phyloP scores from a whole-genome alignment of 169 alveolate species.

The Theileria orientalis region DNA sequence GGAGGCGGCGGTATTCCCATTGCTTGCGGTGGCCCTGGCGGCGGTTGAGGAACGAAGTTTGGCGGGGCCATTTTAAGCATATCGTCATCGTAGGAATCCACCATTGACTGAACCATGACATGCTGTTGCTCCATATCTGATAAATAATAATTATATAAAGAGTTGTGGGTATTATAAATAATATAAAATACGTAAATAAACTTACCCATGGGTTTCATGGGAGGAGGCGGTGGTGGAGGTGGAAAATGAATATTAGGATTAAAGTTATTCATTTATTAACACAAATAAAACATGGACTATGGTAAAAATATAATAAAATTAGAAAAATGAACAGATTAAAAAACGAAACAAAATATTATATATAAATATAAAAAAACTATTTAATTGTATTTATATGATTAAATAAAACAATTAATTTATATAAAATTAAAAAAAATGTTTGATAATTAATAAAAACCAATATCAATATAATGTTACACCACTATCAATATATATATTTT shows the following conservation, averaged over 20 bases:
- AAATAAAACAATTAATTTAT: too few species aligned
- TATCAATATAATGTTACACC: background rate
- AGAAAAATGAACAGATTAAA: background rate
- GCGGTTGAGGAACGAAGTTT: slow-evolving; percentile 11
- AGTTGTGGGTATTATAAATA: background rate
- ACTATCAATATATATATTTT: background rate
- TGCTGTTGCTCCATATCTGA: background rate
- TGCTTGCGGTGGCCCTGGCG: too few species aligned
- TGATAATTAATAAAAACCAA: background rate
- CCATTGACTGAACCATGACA: background rate
- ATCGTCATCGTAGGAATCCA: slow-evolving; percentile 6
- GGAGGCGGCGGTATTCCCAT: too few species aligned
- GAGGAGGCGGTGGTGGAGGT: slow-evolving; percentile 19
- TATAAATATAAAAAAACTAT: background rate
- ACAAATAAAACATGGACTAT: too few species aligned
- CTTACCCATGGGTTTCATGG: background rate
- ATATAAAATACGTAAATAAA: background rate
- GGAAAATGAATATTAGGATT: background rate
- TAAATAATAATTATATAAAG: background rate
- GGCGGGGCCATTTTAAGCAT: slow-evolving; percentile 2
- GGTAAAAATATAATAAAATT: too few species aligned
- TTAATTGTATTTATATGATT: too few species aligned
- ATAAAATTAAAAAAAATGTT: too few species aligned
- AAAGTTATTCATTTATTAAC: too few species aligned
- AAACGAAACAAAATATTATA: too few species aligned